Conservation (phyloP, 148 eudicot species). For the Amaranthus cruentus region DNA sequence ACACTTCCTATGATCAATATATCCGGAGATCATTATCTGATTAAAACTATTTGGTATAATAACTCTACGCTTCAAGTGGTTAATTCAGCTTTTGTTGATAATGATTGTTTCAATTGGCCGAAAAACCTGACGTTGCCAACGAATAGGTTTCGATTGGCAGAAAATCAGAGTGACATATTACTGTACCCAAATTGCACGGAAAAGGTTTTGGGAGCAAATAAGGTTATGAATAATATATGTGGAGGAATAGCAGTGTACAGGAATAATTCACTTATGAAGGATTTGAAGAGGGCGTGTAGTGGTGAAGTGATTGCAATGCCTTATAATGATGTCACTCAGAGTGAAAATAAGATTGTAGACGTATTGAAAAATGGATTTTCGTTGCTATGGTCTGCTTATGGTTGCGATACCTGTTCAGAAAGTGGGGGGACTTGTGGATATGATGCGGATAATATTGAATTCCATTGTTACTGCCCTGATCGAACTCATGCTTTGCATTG, state of each 20-base stretch:
- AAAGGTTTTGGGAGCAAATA: not conserved
- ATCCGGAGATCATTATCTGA: constrained; percentile 24
- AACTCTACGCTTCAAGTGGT: constrained; percentile 24
- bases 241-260: constrained; percentile 20
- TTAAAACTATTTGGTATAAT: constrained; percentile 28
- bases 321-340: constrained; percentile 5
- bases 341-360: not conserved
- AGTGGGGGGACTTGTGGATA: constrained; percentile 52
- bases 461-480: constrained; percentile 45
- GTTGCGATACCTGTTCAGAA: constrained; percentile 30
- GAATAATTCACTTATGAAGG: constrained; percentile 15
- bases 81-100: constrained; percentile 22
- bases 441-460: constrained; percentile 5
- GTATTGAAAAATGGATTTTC: constrained; percentile 36
- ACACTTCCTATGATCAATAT: constrained; percentile 19
- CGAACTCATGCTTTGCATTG: constrained; percentile 34
- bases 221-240: constrained; percentile 9
- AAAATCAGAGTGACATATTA: constrained; percentile 3
- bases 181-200: constrained; percentile 34
- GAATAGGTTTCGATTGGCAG: constrained; percentile 6
- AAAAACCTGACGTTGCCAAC: constrained; percentile 22
- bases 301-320: constrained; percentile 22
- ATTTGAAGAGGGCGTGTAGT: constrained; percentile 18
- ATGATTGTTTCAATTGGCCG: not conserved
- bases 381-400: constrained; percentile 35